A percentile compares a stretch with the other conserved stretches of the same genome.
Conservation (phyloP, 352 stramenopile genomes). For the Phytophthora ohioensis region DNA sequence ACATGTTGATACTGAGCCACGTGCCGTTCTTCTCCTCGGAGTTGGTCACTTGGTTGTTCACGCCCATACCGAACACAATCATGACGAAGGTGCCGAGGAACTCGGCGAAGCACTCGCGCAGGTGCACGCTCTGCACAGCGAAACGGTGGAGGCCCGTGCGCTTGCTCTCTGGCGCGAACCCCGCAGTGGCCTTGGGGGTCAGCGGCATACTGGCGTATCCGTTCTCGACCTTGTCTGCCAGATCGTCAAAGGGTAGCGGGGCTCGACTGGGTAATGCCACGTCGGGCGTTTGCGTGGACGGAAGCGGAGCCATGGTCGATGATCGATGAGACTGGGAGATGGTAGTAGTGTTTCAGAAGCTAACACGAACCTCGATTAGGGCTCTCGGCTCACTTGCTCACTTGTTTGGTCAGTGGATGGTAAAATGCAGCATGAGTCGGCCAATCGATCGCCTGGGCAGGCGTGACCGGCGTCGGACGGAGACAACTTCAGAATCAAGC, state of each 20-base stretch:
- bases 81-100: slow-evolving; percentile 48
- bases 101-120: slow-evolving; percentile 55
- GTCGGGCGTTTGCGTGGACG: background rate
- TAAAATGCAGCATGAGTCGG: background rate
- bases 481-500: no score
- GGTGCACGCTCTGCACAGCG: slow-evolving; percentile 33
- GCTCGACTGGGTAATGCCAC: no score
- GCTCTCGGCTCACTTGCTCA: background rate
- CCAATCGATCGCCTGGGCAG: no score
- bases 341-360: no score
- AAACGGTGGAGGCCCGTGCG: slow-evolving; percentile 40
- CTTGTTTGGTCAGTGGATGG: background rate
- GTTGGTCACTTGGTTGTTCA: no score
- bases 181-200: slow-evolving; percentile 24
- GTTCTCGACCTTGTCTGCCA: slow-evolving; percentile 26
- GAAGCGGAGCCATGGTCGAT: background rate
- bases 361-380: no score
- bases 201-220: slow-evolving; percentile 21
- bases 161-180: slow-evolving; percentile 40
- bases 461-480: no score
- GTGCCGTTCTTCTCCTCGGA: no score
- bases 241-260: background rate
- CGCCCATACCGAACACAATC: no score
- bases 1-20: slow-evolving; percentile 5
- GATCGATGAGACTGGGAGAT: background rate